A percentile compares a stretch with the other conserved stretches of the same genome.
Conservation (phyloP, 2,329 filamentous ascomycete genomes). For the Ceratocystis albifundus region DNA sequence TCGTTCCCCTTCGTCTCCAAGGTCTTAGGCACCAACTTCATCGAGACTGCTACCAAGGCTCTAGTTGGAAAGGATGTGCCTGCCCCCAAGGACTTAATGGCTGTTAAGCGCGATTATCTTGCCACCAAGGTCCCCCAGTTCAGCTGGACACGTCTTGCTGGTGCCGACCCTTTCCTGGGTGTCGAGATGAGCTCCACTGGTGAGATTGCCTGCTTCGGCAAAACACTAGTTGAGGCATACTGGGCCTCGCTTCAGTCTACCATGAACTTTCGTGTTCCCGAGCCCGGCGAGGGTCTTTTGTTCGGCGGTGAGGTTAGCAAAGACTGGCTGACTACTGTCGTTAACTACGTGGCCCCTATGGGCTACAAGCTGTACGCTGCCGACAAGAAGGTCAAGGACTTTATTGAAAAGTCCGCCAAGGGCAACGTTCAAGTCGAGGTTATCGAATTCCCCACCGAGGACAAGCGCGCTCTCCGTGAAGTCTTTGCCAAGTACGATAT, state of each 20-base stretch:
- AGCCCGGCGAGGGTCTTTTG: constrained; percentile 87
- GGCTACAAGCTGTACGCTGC: constrained; percentile 92
- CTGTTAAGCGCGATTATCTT: constrained; percentile 75
- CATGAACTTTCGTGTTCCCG: constrained; percentile 89
- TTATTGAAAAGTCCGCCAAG: constrained; percentile 63
- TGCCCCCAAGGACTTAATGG: constrained; percentile 78
- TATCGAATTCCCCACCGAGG: constrained; percentile 91
- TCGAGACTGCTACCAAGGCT: constrained; percentile 86
- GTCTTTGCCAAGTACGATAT: constrained; percentile 97
- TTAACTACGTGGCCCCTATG: constrained; percentile 76
- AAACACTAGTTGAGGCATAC: constrained; percentile 91
- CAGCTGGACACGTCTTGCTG: constrained; percentile 94
- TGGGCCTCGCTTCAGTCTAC: constrained; percentile 92
- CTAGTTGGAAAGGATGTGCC: constrained; percentile 78
- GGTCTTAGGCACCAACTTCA: constrained; percentile 92
- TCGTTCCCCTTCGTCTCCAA: constrained; percentile 98
- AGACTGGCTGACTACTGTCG: constrained; percentile 62
- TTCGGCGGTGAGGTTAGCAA: constrained; percentile 74
- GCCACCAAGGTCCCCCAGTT: constrained; percentile 98
- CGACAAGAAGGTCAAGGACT: constrained; percentile 65
- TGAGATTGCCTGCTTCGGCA: constrained; percentile 98
- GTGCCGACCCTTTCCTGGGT: constrained; percentile 92
- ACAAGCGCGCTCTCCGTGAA: constrained; percentile 87
- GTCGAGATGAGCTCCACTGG: constrained; percentile 96
- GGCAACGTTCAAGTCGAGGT: constrained; percentile 64